phyloP scores from a whole-genome alignment of 768 basidiomycete species.

The Sporobolomyces pararoseus region DNA sequence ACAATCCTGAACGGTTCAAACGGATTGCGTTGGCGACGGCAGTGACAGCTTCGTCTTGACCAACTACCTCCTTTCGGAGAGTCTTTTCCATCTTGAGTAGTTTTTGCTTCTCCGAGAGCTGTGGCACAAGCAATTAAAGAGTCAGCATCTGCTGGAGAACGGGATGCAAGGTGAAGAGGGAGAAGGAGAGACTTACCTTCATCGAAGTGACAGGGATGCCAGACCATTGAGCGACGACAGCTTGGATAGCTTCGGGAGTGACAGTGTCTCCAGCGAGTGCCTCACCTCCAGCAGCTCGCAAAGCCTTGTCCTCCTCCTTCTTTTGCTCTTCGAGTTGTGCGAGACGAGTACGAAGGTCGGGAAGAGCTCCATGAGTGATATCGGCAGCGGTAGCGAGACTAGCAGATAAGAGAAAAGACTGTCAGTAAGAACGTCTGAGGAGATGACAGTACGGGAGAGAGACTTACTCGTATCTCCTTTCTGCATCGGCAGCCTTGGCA shows the following conservation, averaged over 20 bases:
- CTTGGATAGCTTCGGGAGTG: conserved; percentile 72
- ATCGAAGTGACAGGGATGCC: conserved; percentile 69
- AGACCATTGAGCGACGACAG: conserved; percentile 91
- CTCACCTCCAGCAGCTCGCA: conserved; percentile 43
- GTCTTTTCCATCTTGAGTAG: conserved; percentile 80
- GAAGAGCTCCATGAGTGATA: conserved; percentile 84
- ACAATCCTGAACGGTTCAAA: conserved; percentile 84
- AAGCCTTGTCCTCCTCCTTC: conserved; percentile 59
- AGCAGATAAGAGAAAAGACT: conserved; percentile 56
- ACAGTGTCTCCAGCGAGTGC: conserved; percentile 47
- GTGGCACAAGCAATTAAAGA: conserved; percentile 15
- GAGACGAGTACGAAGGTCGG: conserved; percentile 66
- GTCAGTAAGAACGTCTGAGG: background rate
- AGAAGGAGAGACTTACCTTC: conserved; percentile 12
- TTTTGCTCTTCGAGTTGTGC: conserved; percentile 62
- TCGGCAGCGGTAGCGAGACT: conserved; percentile 67
- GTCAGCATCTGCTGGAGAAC: conserved; percentile 11
- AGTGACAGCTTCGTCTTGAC: conserved; percentile 81
- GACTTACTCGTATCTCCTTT: conserved; percentile 63
- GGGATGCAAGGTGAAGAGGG: background rate
- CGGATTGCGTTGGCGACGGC: conserved; percentile 86
- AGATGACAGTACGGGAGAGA: background rate
- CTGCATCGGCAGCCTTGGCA: conserved; percentile 88
- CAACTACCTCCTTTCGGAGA: conserved; percentile 70
- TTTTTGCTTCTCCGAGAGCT: conserved; percentile 64